These are phyloP conservation scores for Eucommia ulmoides DNA, from an alignment of 257 asterid species.

Conservation along the genomic window DNA sequence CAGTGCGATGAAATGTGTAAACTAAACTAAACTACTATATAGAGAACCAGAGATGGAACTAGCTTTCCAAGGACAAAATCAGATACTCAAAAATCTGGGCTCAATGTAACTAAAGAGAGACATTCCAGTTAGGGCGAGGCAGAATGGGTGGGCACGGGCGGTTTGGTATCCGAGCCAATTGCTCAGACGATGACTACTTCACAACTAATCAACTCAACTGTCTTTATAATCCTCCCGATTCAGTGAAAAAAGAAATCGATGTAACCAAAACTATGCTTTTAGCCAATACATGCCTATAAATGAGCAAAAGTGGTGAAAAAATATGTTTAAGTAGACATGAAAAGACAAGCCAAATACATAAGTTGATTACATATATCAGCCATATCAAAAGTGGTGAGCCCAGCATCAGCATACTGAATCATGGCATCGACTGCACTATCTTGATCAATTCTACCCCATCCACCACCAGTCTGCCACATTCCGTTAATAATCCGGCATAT, in stretches of 20 bases:
- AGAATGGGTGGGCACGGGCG: slow-evolving; percentile 1
- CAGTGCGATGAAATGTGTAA: no score
- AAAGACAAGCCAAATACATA: neutral
- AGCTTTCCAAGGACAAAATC: no score
- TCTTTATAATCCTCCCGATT: no score
- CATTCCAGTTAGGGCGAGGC: slow-evolving; percentile 5
- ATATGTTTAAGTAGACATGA: neutral
- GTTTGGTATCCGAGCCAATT: neutral
- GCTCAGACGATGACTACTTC: neutral
- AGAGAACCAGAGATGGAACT: no score
- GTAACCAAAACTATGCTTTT: no score
- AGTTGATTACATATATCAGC: slow-evolving; percentile 58
- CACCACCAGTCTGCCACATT: slow-evolving; percentile 83
- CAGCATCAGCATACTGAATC: slow-evolving; percentile 68
- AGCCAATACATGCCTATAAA: no score
- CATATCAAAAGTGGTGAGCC: slow-evolving; percentile 62
- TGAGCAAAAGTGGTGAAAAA: neutral
- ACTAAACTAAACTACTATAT: no score
- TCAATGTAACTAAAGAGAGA: neutral
- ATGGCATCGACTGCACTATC: slow-evolving; percentile 56
- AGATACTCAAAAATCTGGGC: no score
- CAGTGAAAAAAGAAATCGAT: no score
- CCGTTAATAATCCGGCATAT: slow-evolving; percentile 80
- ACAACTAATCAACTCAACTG: no score
- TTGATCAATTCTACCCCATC: slow-evolving; percentile 60